These are phyloP conservation scores for Aquilaria agallochum DNA, from an alignment of 441 rosid species.

Conservation along the genomic window DNA sequence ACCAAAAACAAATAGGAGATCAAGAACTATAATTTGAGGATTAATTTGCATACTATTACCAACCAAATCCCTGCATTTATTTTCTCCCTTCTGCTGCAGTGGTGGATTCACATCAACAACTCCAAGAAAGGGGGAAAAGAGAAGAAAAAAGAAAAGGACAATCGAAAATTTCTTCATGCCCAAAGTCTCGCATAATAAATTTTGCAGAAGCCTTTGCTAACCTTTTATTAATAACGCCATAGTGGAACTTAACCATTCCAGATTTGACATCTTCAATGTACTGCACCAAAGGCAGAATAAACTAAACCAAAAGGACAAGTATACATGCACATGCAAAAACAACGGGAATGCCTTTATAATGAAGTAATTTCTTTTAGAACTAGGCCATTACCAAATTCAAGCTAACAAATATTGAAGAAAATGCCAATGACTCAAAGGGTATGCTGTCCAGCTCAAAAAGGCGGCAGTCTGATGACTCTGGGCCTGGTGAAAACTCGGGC, in stretches of 20 bases:
- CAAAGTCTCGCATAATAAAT: background rate
- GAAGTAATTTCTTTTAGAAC: slow-evolving; percentile 1
- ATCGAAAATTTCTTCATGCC: background rate
- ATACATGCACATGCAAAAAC: slow-evolving; percentile 2
- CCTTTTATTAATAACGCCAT: slow-evolving; percentile 91
- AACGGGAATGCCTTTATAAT: background rate
- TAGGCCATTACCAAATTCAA: slow-evolving; percentile 65
- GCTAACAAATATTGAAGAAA: slow-evolving; percentile 85
- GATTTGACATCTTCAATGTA: slow-evolving; percentile 68
- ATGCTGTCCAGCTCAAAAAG: slow-evolving; percentile 80
- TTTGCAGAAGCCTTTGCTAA: slow-evolving; percentile 3
- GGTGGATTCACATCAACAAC: background rate
- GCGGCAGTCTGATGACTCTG: slow-evolving; percentile 83
- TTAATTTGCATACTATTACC: background rate
- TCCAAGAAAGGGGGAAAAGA: background rate
- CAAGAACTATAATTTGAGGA: background rate
- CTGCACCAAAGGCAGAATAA: slow-evolving; percentile 31
- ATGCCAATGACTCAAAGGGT: slow-evolving; percentile 88
- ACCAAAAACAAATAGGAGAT: background rate
- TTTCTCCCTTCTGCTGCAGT: background rate
- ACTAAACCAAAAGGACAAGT: slow-evolving; percentile 11
- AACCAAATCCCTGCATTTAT: background rate
- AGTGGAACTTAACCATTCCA: slow-evolving; percentile 71
- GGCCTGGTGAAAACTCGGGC: slow-evolving; percentile 79
- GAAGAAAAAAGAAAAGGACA: slow-evolving; percentile 3